A percentile compares a stretch with the other conserved stretches of the same genome.
phyloP scores from a whole-genome alignment of 306 rosid species.

The Rubus idaeus region DNA sequence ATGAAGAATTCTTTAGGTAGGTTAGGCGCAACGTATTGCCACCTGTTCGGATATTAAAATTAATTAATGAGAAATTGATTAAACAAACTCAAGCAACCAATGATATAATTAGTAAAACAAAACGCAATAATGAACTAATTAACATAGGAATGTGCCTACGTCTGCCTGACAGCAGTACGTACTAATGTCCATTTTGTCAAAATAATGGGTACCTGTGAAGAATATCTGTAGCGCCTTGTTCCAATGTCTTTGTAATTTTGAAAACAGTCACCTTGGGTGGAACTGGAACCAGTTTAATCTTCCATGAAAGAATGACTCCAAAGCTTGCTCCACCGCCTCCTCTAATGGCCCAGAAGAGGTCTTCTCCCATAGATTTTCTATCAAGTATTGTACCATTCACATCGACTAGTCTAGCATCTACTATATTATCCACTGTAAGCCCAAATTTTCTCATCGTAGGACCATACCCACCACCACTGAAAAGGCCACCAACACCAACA shows the following conservation, averaged over 20 bases:
- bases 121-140: too few relatives aligned
- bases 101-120: too few relatives aligned
- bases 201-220: slow-evolving; percentile 15
- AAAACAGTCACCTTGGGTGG: slow-evolving; percentile 63
- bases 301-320: slow-evolving; percentile 61
- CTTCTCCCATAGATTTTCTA: slow-evolving; percentile 64
- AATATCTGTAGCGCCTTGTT: slow-evolving; percentile 47
- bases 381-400: slow-evolving; percentile 54
- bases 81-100: background rate
- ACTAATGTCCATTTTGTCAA: too few relatives aligned
- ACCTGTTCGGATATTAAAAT: slow-evolving; percentile 1
- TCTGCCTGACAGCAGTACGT: too few relatives aligned
- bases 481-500: slow-evolving; percentile 67
- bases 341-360: slow-evolving; percentile 72
- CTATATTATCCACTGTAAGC: slow-evolving; percentile 53
- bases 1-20: slow-evolving; percentile 24
- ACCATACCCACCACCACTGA: slow-evolving; percentile 81
- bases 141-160: too few relatives aligned
- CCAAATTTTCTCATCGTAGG: slow-evolving; percentile 64
- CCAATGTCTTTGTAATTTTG: slow-evolving; percentile 33
- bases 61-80: too few relatives aligned
- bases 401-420: slow-evolving; percentile 53
- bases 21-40: slow-evolving; percentile 26
- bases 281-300: slow-evolving; percentile 51
- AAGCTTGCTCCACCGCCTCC: slow-evolving; percentile 78